Percentiles rank a stretch among this genome's conserved stretches.
These are phyloP conservation scores for Metschnikowia kofuensis DNA, from an alignment of 805 yeast genomes.

Conservation along the genomic window DNA sequence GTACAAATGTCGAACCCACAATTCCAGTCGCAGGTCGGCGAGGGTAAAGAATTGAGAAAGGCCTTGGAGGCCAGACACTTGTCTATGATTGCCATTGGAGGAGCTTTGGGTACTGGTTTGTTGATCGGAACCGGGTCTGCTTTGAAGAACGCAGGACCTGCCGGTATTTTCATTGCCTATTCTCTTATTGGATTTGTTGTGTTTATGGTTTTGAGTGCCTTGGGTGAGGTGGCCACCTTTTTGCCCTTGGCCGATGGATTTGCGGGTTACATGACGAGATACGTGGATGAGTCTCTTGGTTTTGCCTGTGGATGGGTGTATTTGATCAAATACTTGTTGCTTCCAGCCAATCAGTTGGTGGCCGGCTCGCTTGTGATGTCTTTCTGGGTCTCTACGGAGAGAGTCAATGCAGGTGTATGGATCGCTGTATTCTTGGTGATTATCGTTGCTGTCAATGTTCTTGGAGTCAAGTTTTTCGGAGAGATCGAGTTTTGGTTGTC, in stretches of 20 bases:
- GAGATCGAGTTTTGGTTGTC: constrained; percentile 54
- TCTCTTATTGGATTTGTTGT: constrained; percentile 69
- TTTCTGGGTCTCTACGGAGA: constrained; percentile 49
- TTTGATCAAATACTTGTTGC: constrained; percentile 51
- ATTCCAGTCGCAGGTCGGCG: constrained; percentile 29
- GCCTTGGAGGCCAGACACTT: constrained; percentile 49
- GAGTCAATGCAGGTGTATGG: constrained; percentile 51
- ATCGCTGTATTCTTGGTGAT: constrained; percentile 39
- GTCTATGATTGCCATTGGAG: constrained; percentile 77
- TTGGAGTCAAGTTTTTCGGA: constrained; percentile 52
- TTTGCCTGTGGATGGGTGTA: constrained; percentile 68
- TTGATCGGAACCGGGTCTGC: constrained; percentile 76
- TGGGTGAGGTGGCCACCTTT: constrained; percentile 69
- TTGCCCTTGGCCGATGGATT: constrained; percentile 66
- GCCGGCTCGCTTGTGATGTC: constrained; percentile 56
- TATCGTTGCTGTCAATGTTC: constrained; percentile 39
- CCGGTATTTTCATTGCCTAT: constrained; percentile 61
- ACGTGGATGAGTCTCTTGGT: constrained; percentile 64
- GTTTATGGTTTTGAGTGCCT: constrained; percentile 46
- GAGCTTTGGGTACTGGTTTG: constrained; percentile 79
- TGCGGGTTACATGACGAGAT: constrained; percentile 61
- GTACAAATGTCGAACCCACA: constrained; percentile 46
- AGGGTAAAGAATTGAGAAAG: constrained; percentile 45
- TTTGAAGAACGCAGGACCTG: constrained; percentile 69
- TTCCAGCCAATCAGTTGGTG: constrained; percentile 62